These are phyloP conservation scores for Schrenkiella parvula DNA, from an alignment of 345 rosid genomes.

Conservation along the genomic window DNA sequence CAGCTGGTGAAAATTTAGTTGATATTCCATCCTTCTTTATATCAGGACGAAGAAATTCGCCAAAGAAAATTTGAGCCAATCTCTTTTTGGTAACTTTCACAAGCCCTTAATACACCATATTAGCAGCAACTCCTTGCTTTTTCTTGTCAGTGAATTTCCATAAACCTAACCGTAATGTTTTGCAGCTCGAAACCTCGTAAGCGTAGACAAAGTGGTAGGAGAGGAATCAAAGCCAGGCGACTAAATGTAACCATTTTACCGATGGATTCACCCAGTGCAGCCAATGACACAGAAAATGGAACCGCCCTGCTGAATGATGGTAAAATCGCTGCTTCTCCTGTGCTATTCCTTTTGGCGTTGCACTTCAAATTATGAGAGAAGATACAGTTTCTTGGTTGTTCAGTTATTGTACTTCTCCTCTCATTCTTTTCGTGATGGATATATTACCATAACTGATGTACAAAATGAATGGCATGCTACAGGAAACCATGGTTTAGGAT, in stretches of 20 bases:
- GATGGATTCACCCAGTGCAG: slow-evolving; percentile 52
- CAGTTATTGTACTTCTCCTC: slow-evolving; percentile 6
- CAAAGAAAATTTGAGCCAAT: slow-evolving; percentile 50
- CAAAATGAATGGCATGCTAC: slow-evolving; percentile 45
- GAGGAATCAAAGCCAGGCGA: slow-evolving; percentile 37
- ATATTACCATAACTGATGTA: slow-evolving; percentile 33
- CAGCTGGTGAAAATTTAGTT: background rate
- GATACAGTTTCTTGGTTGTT: slow-evolving; percentile 4
- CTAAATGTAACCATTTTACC: slow-evolving; percentile 52
- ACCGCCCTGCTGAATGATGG: slow-evolving; percentile 46
- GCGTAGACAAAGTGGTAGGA: slow-evolving; percentile 34
- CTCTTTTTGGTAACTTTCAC: slow-evolving; percentile 60
- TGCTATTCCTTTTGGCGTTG: background rate
- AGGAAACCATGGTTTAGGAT: slow-evolving; percentile 45
- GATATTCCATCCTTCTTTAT: slow-evolving; percentile 16
- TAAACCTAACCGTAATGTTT: slow-evolving; percentile 31
- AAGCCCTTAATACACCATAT: background rate
- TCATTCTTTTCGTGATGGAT: background rate
- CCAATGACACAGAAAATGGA: slow-evolving; percentile 35
- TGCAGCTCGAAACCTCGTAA: slow-evolving; percentile 61
- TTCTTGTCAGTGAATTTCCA: slow-evolving; percentile 3
- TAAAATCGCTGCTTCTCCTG: slow-evolving; percentile 24
- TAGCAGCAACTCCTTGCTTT: background rate
- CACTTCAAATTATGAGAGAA: background rate
- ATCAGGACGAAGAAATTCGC: slow-evolving; percentile 56